phyloP scores from a whole-genome alignment of 2,329 filamentous ascomycete species.

The Gliomastix tumulicola region DNA sequence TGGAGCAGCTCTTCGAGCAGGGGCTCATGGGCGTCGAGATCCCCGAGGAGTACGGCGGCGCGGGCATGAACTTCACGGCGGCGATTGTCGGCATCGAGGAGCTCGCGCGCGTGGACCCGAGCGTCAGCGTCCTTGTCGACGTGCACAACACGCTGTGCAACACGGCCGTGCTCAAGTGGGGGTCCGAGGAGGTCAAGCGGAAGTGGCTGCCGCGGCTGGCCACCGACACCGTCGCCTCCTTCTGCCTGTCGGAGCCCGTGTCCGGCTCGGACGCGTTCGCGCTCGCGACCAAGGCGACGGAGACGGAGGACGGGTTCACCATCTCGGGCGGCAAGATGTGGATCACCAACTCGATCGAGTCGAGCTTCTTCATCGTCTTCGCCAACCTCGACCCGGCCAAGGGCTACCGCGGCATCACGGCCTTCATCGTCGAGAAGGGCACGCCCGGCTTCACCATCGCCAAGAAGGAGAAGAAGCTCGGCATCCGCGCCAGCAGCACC shows the following conservation, averaged over 20 bases:
- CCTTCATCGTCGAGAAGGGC: slow-evolving; percentile 89
- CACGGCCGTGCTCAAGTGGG: slow-evolving; percentile 84
- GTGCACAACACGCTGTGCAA: slow-evolving; percentile 98
- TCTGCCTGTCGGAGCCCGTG: slow-evolving; percentile 87
- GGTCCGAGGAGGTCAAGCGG: slow-evolving; percentile 68
- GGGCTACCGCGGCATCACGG: slow-evolving; percentile 95
- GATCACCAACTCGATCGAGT: slow-evolving; percentile 97
- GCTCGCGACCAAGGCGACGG: slow-evolving; percentile 80
- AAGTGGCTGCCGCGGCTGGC: slow-evolving; percentile 86
- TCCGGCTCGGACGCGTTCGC: slow-evolving; percentile 96
- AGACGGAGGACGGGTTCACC: slow-evolving; percentile 76
- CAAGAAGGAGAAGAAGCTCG: slow-evolving; percentile 99
- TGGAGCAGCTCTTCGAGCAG: slow-evolving; percentile 95
- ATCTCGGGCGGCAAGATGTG: slow-evolving; percentile 97
- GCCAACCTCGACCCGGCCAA: slow-evolving; percentile 89
- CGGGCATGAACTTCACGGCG: slow-evolving; percentile 97
- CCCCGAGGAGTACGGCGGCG: slow-evolving; percentile 91
- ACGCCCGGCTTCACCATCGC: slow-evolving; percentile 87
- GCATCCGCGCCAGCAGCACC: slow-evolving; percentile 91
- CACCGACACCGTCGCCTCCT: slow-evolving; percentile 83
- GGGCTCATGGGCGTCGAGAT: slow-evolving; percentile 97
- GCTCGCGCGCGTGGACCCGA: slow-evolving; percentile 86
- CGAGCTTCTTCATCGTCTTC: slow-evolving; percentile 94
- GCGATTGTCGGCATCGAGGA: slow-evolving; percentile 97
- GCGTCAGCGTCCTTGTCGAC: slow-evolving; percentile 89